phyloP scores from a whole-genome alignment of 805 yeast genomes.

The Zygotorulaspora sp. region DNA sequence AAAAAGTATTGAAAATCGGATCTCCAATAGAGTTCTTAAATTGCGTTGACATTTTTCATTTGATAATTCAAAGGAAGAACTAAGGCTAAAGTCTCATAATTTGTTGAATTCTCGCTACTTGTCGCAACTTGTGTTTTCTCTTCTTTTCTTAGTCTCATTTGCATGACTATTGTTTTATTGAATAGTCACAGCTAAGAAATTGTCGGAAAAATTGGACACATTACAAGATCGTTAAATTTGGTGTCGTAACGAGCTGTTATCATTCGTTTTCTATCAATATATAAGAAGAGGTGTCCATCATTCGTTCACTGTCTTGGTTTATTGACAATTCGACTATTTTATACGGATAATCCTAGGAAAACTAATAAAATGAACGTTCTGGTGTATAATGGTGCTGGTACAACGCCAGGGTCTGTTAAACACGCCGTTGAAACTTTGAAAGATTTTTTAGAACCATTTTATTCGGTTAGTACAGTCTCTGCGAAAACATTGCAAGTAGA shows the following conservation, averaged over 20 bases:
- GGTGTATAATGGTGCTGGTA: conserved; percentile 72
- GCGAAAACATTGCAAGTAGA: conserved; percentile 61
- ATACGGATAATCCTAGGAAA: too few relatives aligned
- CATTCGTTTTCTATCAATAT: too few relatives aligned
- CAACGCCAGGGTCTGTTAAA: conserved; percentile 80
- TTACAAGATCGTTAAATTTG: too few relatives aligned
- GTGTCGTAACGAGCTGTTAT: too few relatives aligned
- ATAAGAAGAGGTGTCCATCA: neutral
- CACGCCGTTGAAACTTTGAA: conserved; percentile 78
- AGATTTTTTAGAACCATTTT: conserved; percentile 72
- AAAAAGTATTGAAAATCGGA: too few relatives aligned
- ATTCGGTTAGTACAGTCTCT: conserved; percentile 74
- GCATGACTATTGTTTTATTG: neutral
- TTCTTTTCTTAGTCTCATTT: neutral
- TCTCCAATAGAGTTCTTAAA: too few relatives aligned
- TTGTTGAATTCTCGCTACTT: too few relatives aligned
- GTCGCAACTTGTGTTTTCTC: neutral
- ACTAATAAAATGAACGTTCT: conserved; percentile 64
- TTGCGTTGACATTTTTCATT: too few relatives aligned
- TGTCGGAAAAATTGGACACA: neutral
- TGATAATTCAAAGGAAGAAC: too few relatives aligned
- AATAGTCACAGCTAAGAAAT: neutral
- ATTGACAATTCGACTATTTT: too few relatives aligned
- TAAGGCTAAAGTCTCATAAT: too few relatives aligned
- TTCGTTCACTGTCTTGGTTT: neutral